Conservation (phyloP, 2,329 filamentous ascomycete species). For the Fusarium coffeatum region DNA sequence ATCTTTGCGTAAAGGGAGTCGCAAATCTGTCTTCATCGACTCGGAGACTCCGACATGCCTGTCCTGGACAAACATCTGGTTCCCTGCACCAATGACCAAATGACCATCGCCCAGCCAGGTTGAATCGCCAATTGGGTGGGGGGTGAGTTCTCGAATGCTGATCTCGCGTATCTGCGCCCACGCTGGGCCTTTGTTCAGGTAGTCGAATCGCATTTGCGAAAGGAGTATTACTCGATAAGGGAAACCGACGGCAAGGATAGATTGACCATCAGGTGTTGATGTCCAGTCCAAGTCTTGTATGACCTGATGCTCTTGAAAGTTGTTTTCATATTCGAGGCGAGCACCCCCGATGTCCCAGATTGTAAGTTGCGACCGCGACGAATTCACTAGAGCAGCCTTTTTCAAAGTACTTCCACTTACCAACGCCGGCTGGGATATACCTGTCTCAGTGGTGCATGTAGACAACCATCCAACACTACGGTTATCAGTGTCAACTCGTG, state of each 20-base stretch:
- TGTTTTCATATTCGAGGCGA: slow-evolving; percentile 83
- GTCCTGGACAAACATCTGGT: slow-evolving; percentile 88
- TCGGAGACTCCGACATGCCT: slow-evolving; percentile 75
- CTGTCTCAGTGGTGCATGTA: slow-evolving; percentile 84
- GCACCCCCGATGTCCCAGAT: slow-evolving; percentile 91
- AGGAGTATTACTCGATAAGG: slow-evolving; percentile 85
- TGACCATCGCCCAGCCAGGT: slow-evolving; percentile 90
- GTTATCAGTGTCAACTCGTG: slow-evolving; percentile 72
- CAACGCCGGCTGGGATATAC: slow-evolving; percentile 76
- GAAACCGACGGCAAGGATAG: slow-evolving; percentile 91
- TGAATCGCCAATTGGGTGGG: slow-evolving; percentile 91
- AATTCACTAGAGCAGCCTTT: slow-evolving; percentile 86
- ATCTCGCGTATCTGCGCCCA: slow-evolving; percentile 90
- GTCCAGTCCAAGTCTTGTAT: slow-evolving; percentile 95
- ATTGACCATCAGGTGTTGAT: slow-evolving; percentile 88
- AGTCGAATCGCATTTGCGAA: slow-evolving; percentile 90
- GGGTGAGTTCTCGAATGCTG: slow-evolving; percentile 81
- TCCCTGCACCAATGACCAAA: slow-evolving; percentile 88
- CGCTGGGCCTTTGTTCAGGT: slow-evolving; percentile 86
- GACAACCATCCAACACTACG: slow-evolving; percentile 80
- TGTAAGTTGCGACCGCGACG: slow-evolving; percentile 77
- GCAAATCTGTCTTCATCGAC: slow-evolving; percentile 65
- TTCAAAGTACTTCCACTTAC: slow-evolving; percentile 88
- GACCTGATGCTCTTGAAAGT: slow-evolving; percentile 76
- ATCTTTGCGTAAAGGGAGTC: slow-evolving; percentile 60